Percentiles rank a stretch among this genome's conserved stretches.
phyloP scores from a whole-genome alignment of 371 early-diverging fungal genomes.

The Mucor racemosus region DNA sequence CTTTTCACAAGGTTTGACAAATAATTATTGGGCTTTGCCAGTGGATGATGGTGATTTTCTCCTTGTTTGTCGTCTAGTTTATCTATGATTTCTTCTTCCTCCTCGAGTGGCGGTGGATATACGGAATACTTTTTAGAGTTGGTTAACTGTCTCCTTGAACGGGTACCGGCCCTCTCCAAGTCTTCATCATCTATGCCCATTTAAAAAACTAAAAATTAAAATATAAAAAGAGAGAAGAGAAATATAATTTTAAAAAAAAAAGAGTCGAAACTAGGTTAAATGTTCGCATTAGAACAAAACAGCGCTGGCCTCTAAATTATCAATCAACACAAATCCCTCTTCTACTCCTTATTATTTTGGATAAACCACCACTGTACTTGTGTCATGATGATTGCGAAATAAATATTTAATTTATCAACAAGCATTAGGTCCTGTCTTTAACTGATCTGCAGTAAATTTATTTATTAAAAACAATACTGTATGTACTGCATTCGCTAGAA shows the following conservation, averaged over 20 bases:
- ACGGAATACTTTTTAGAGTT: constrained; percentile 14
- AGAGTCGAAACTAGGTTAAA: neutral
- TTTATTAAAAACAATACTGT: neutral
- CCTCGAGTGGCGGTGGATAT: constrained; percentile 9
- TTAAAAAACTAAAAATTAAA: neutral
- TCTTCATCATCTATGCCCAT: constrained; percentile 26
- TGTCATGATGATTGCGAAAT: neutral
- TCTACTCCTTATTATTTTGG: neutral
- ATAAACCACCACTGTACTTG: too few relatives aligned
- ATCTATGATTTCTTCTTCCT: neutral
- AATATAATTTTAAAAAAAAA: neutral
- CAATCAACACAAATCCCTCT: neutral
- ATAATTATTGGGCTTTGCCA: neutral
- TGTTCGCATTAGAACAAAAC: neutral
- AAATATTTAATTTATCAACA: neutral
- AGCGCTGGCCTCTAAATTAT: neutral
- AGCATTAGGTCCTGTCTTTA: neutral
- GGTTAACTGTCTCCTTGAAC: constrained; percentile 24
- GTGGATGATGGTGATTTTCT: neutral
- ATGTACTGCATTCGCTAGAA: neutral
- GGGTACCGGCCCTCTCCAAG: constrained; percentile 33
- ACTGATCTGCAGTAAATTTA: neutral
- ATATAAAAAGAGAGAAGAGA: neutral
- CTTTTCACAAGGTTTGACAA: neutral
- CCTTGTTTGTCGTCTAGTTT: neutral